These are phyloP conservation scores for Colletotrichum musicola DNA, from an alignment of 2,329 filamentous ascomycete species.

Conservation along the genomic window DNA sequence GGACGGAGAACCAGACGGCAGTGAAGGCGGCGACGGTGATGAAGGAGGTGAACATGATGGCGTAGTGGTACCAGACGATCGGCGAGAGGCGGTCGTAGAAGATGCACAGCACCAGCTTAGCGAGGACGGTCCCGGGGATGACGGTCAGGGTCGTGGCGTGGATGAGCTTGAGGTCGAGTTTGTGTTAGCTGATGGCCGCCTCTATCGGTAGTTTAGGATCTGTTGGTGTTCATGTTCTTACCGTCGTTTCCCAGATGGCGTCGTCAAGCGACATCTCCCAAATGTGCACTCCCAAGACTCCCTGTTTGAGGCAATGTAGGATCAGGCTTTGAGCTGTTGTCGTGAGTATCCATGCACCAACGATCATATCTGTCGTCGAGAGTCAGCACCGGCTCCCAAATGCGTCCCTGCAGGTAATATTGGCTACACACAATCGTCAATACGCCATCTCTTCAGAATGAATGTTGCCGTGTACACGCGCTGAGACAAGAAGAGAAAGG, in stretches of 20 bases:
- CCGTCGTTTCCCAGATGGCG: slow-evolving; percentile 7
- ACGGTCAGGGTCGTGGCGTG: slow-evolving; percentile 47
- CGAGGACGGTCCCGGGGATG: slow-evolving; percentile 48
- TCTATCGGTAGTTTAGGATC: background rate
- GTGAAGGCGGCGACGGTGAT: slow-evolving; percentile 45
- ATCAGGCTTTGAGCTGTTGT: background rate
- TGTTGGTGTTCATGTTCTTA: slow-evolving; percentile 6
- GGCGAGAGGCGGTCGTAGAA: slow-evolving; percentile 54
- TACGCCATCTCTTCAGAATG: slow-evolving; percentile 34
- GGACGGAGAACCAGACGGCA: slow-evolving; percentile 51
- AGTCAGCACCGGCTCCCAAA: background rate
- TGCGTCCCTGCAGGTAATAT: no score
- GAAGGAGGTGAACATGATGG: slow-evolving; percentile 46
- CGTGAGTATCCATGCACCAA: background rate
- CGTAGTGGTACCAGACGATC: slow-evolving; percentile 47
- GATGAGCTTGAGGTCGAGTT: slow-evolving; percentile 2
- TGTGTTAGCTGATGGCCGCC: background rate
- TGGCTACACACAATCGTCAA: slow-evolving; percentile 40
- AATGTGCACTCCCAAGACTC: slow-evolving; percentile 19
- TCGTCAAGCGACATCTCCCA: slow-evolving; percentile 38
- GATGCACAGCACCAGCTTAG: slow-evolving; percentile 54
- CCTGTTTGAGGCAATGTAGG: background rate
- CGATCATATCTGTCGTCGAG: background rate
- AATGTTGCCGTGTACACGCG: slow-evolving; percentile 45
- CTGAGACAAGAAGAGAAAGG: slow-evolving; percentile 37